A percentile compares a stretch with the other conserved stretches of the same genome.
Conservation (phyloP, 2,329 filamentous ascomycete genomes). For the Stagonosporopsis chrysanthemi region DNA sequence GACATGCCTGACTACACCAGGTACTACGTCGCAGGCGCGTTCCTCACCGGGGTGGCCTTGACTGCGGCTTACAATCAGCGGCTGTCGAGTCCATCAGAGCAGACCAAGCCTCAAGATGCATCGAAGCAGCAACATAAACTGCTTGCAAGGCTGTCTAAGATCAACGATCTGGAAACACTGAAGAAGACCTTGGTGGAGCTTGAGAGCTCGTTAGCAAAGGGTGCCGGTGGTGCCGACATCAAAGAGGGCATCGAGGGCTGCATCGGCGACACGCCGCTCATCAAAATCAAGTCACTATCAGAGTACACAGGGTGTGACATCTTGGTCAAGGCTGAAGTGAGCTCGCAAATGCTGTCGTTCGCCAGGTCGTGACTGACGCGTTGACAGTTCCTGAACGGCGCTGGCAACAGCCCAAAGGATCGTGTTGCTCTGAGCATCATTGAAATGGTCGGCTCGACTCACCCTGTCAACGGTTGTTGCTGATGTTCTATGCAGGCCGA, state of each 20-base stretch:
- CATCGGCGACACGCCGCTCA: slow-evolving; percentile 91
- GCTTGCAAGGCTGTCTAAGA: slow-evolving; percentile 33
- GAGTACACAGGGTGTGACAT: slow-evolving; percentile 88
- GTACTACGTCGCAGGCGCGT: slow-evolving; percentile 73
- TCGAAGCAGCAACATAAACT: slow-evolving; percentile 32
- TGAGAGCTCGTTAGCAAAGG: slow-evolving; percentile 22
- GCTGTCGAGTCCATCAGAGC: slow-evolving; percentile 23
- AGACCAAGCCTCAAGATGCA: slow-evolving; percentile 25
- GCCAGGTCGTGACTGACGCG: slow-evolving; percentile 5
- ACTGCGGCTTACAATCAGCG: slow-evolving; percentile 55
- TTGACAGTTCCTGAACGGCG: slow-evolving; percentile 82
- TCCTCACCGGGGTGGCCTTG: slow-evolving; percentile 77
- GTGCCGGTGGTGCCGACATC: slow-evolving; percentile 52
- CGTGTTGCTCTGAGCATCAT: slow-evolving; percentile 93
- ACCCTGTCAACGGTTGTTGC: neutral
- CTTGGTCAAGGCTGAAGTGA: slow-evolving; percentile 85
- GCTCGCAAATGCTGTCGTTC: neutral
- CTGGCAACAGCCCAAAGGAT: slow-evolving; percentile 93
- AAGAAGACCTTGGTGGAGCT: slow-evolving; percentile 36
- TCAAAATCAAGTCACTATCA: slow-evolving; percentile 85
- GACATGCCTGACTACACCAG: slow-evolving; percentile 50
- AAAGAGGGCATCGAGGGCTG: slow-evolving; percentile 85
- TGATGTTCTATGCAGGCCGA: slow-evolving; percentile 67
- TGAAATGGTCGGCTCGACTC: slow-evolving; percentile 55
- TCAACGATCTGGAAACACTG: slow-evolving; percentile 32